Evolutionary conservation across 2,329 filamentous ascomycete genomes (phyloP).

Genomic region (Meredithiella fracta): DNA sequence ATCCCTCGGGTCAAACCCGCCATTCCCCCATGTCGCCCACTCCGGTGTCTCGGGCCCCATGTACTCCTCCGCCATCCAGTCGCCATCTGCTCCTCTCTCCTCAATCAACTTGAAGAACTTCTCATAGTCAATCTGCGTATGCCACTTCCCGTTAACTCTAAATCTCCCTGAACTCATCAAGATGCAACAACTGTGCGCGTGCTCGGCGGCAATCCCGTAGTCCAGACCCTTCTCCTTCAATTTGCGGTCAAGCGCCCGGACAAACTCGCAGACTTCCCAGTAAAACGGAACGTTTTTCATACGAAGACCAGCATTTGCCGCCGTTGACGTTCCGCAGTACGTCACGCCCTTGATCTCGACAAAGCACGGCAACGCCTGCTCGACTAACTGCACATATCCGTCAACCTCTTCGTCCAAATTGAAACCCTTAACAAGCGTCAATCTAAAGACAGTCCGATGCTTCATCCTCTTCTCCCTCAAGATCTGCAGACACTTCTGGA

Average conservation of each 20-base stretch:
- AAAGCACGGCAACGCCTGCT: slow-evolving; percentile 74
- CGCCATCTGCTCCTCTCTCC: slow-evolving; percentile 42
- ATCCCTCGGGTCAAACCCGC: slow-evolving; percentile 85
- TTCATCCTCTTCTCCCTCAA: slow-evolving; percentile 65
- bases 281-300: slow-evolving; percentile 98
- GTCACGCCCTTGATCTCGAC: slow-evolving; percentile 95
- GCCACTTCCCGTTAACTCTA: slow-evolving; percentile 61
- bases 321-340: slow-evolving; percentile 82
- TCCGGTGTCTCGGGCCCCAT: slow-evolving; percentile 71
- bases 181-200: slow-evolving; percentile 87
- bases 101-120: slow-evolving; percentile 76
- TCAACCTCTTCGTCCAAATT: slow-evolving; percentile 87
- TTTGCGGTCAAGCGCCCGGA: slow-evolving; percentile 53
- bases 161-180: slow-evolving; percentile 74
- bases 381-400: slow-evolving; percentile 79
- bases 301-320: slow-evolving; percentile 69
- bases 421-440: slow-evolving; percentile 95
- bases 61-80: slow-evolving; percentile 82
- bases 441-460: slow-evolving; percentile 83
- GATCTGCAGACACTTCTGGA: slow-evolving; percentile 80
- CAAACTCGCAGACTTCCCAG: slow-evolving; percentile 73
- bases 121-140: slow-evolving; percentile 80
- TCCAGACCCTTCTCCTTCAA: slow-evolving; percentile 52
- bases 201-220: slow-evolving; percentile 88
- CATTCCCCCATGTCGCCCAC: slow-evolving; percentile 89